Base-by-base conservation (phyloP, 2,329 filamentous ascomycete species). In the Fonsecaea nubica region DNA sequence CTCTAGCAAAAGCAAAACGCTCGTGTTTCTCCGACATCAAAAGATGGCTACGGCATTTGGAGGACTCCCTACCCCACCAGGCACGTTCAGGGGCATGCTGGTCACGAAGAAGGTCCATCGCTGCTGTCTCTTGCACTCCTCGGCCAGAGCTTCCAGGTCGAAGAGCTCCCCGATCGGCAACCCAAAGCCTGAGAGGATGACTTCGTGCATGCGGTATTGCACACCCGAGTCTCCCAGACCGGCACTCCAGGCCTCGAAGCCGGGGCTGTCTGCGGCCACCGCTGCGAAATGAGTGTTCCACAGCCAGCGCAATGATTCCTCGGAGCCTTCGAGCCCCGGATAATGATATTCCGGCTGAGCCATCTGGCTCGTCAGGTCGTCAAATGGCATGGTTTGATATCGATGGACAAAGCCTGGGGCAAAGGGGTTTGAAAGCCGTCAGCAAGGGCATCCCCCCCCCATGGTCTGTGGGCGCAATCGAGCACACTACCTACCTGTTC, bases 401-500 rank as follows among this genome's bases (percentile, higher is more conserved):
- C 83, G 78, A 69, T 89, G 83, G 10, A 87, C 86, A 69, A 84
- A 86, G 0, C 89, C 89, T 1, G 85, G 10, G 10, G 25, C 25
- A 25, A 25, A 25, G 1, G 25, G 25, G 25, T 25, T 25, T 25
- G 25, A 25, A 25, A 25, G 25, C 25, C 25, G 25, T 25, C 25
- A 25, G 25, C 25, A 25, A 25, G 25, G 25, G 25, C 25, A 25
- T 25, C 25, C 2, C 25, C 25, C 25, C 25, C 25, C 25, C 25
- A 25, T 25, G 25, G 25, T 25, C 25, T 25, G 25, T 25, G 25
- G 25, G 25, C 25, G 25, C 25, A 25, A 25, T 2, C 35, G 35
- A 36, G 35, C 10, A 12, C 35, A 7, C 35, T 7, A 8, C 87
- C 38, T 25, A 54, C 71, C 71, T 6, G 68, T 72, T 12, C 70